phyloP scores from a whole-genome alignment of 805 yeast genomes.

The Teunomyces tritomae region DNA sequence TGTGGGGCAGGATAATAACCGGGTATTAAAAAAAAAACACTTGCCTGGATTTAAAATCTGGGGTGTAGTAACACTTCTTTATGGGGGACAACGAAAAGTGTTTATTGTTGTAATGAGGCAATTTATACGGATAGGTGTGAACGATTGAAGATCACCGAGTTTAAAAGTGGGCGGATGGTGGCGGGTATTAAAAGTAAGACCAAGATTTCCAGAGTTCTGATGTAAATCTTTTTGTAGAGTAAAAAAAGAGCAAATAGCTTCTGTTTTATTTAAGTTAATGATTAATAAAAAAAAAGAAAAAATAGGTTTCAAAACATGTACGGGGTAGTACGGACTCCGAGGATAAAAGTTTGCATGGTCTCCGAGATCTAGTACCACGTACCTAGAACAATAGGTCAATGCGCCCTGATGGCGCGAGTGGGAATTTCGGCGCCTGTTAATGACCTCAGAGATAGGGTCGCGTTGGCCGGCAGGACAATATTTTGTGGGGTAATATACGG shows the following conservation, averaged over 20 bases:
- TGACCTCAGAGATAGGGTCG: not conserved
- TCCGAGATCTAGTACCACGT: not conserved
- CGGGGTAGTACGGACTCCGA: not conserved
- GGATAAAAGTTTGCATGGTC: not conserved
- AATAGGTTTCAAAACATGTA: not conserved
- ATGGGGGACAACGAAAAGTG: not conserved
- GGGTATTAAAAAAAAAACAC: not conserved
- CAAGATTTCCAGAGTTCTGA: not conserved
- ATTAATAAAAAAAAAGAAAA: not conserved
- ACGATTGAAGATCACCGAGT: not conserved
- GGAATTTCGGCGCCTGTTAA: not conserved
- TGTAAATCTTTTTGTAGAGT: not conserved
- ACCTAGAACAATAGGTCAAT: not conserved
- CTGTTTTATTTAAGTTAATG: not conserved
- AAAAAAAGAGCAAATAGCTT: not conserved
- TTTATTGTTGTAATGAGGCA: not conserved
- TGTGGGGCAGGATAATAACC: not conserved
- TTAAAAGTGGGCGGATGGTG: not conserved
- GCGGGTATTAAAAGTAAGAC: not conserved
- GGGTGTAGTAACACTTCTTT: no score
- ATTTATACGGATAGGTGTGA: not conserved
- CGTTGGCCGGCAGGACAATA: not conserved
- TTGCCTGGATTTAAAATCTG: no score
- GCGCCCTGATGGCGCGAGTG: not conserved
- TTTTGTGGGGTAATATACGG: constrained; percentile 3